phyloP scores from a whole-genome alignment of 1,284 basidiomycete species.

The Ceratobasidium sp. region DNA sequence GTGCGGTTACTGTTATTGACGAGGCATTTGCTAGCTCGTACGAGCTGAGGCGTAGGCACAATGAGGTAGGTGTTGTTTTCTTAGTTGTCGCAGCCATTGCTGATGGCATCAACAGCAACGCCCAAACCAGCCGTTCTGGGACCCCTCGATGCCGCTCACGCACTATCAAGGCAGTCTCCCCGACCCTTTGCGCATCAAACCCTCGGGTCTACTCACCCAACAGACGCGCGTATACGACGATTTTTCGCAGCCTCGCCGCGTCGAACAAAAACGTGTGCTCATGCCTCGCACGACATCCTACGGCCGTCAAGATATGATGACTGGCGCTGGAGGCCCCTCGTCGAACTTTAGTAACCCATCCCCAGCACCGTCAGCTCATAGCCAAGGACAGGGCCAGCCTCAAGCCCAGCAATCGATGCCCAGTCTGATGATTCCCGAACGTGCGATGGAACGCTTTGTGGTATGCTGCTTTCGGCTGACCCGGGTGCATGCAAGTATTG shows the following conservation, averaged over 20 bases:
- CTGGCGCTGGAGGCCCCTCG: slow-evolving; percentile 59
- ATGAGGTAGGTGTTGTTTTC: slow-evolving; percentile 65
- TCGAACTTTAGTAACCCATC: slow-evolving; percentile 60
- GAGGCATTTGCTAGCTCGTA: slow-evolving; percentile 86
- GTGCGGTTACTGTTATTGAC: slow-evolving; percentile 94
- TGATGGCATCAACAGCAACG: slow-evolving; percentile 60
- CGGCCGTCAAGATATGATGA: slow-evolving; percentile 29
- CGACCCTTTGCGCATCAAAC: slow-evolving; percentile 86
- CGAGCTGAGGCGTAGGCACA: slow-evolving; percentile 84
- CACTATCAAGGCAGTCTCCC: slow-evolving; percentile 85
- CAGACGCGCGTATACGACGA: slow-evolving; percentile 96
- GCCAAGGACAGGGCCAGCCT: slow-evolving; percentile 13
- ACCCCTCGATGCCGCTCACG: slow-evolving; percentile 73
- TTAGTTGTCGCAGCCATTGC: neutral
- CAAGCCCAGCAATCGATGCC: neutral
- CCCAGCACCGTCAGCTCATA: slow-evolving; percentile 49
- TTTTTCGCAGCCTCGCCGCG: slow-evolving; percentile 56
- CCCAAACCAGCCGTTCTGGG: slow-evolving; percentile 84
- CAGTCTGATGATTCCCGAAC: slow-evolving; percentile 45
- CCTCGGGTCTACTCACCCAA: slow-evolving; percentile 79
- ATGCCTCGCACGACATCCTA: slow-evolving; percentile 30
- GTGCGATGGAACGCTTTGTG: slow-evolving; percentile 78
- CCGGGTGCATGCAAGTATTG: neutral
- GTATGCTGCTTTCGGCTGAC: slow-evolving; percentile 54
- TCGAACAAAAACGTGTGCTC: slow-evolving; percentile 36